Evolutionary conservation across 129 eudicot genomes (phyloP).

Genomic region (Oenanthe sinensis): DNA sequence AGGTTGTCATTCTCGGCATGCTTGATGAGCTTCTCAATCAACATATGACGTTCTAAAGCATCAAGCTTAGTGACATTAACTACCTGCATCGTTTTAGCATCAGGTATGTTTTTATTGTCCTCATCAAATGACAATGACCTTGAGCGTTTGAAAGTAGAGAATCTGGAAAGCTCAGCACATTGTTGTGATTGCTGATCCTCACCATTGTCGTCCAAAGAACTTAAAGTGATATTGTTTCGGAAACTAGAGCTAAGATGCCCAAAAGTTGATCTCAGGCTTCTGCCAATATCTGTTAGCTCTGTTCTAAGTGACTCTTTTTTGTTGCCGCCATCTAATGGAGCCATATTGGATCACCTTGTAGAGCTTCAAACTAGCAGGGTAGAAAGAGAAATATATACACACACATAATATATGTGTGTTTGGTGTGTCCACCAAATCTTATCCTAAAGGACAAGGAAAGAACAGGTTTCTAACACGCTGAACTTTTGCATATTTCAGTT

Average conservation of each 20-base stretch:
- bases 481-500: background rate
- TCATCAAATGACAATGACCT: constrained; percentile 37
- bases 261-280: constrained; percentile 18
- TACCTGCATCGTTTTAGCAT: constrained; percentile 28
- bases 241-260: constrained; percentile 24
- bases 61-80: constrained; percentile 43
- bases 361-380: background rate
- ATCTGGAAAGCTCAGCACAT: constrained; percentile 32
- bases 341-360: background rate
- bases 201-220: constrained; percentile 15
- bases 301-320: background rate
- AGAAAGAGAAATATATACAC: background rate
- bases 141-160: constrained; percentile 35
- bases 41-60: constrained; percentile 35
- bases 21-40: constrained; percentile 46
- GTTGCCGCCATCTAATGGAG: background rate
- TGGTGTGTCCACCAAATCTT: background rate
- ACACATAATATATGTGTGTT: background rate
- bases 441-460: background rate
- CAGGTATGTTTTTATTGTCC: constrained; percentile 12
- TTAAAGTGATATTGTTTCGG: constrained; percentile 20
- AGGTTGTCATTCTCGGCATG: constrained; percentile 52
- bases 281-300: background rate
- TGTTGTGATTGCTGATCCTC: constrained; percentile 23
- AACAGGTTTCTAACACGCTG: background rate